Percentiles rank a stretch among this genome's conserved stretches.
Conservation (phyloP, 306 rosid genomes). For the Cercis canadensis region DNA sequence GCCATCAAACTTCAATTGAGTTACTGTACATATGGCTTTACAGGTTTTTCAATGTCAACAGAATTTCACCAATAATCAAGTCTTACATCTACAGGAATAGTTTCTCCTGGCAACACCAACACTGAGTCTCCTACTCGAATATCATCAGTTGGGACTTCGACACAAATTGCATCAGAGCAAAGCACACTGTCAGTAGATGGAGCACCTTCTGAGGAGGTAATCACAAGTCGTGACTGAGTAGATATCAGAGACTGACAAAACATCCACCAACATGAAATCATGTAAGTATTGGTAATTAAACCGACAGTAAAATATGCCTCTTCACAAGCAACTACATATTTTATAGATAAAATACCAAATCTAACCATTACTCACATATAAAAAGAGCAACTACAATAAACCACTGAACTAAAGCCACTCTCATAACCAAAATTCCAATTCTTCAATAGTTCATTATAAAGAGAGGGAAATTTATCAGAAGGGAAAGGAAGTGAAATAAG, state of each 20-base stretch:
- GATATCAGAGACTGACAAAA: conserved; percentile 88
- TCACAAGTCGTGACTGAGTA: conserved; percentile 90
- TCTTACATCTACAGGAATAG: conserved; percentile 93
- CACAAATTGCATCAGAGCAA: conserved; percentile 72
- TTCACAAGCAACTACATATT: neutral
- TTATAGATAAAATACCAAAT: conserved; percentile 7
- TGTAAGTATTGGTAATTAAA: conserved; percentile 33
- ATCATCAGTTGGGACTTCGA: conserved; percentile 92
- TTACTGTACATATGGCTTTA: conserved; percentile 19
- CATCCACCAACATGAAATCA: conserved; percentile 39
- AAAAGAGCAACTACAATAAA: conserved; percentile 23
- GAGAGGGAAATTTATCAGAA: conserved; percentile 20
- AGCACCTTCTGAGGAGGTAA: conserved; percentile 72
- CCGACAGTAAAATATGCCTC: conserved; percentile 27
- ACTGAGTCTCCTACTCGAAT: conserved; percentile 92
- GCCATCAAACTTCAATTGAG: conserved; percentile 23
- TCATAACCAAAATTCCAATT: conserved; percentile 15
- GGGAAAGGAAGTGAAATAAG: no score
- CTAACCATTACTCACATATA: neutral
- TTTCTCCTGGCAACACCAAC: conserved; percentile 95
- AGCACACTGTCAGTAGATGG: conserved; percentile 69
- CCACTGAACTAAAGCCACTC: neutral
- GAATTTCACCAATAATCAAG: conserved; percentile 37
- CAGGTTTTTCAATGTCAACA: conserved; percentile 24
- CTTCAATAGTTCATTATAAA: conserved; percentile 27